Conservation (phyloP, 352 stramenopile genomes). For the Phytophthora megakarya region DNA sequence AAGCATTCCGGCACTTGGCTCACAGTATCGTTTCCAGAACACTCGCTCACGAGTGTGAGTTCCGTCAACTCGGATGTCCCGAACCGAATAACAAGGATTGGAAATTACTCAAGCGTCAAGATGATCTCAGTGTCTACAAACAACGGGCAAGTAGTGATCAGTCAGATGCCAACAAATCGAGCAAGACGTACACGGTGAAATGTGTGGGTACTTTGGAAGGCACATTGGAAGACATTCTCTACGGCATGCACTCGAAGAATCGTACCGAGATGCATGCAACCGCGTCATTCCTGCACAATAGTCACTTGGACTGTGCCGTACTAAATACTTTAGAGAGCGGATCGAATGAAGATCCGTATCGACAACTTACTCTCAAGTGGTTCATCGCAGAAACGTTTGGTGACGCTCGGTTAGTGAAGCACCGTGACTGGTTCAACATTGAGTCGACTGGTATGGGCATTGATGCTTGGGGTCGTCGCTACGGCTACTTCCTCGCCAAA, state of each 20-base stretch:
- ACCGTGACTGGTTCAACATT: slow-evolving; percentile 67
- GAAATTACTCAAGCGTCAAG: slow-evolving; percentile 41
- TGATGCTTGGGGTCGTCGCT: slow-evolving; percentile 40
- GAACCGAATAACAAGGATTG: slow-evolving; percentile 34
- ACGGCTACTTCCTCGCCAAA: slow-evolving; percentile 61
- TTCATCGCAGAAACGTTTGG: slow-evolving; percentile 41
- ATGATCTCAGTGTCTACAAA: slow-evolving; percentile 39
- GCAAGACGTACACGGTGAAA: slow-evolving; percentile 41
- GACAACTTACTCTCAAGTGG: slow-evolving; percentile 58
- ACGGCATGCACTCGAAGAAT: slow-evolving; percentile 49
- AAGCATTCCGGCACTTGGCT: slow-evolving; percentile 36
- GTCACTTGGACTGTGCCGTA: slow-evolving; percentile 50
- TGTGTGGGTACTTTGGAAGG: slow-evolving; percentile 52
- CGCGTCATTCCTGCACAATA: slow-evolving; percentile 36
- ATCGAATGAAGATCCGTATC: slow-evolving; percentile 49
- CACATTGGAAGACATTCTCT: slow-evolving; percentile 58
- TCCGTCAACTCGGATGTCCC: slow-evolving; percentile 27
- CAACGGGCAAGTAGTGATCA: not conserved
- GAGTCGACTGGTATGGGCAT: slow-evolving; percentile 53
- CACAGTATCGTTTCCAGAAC: slow-evolving; percentile 49
- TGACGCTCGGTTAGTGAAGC: slow-evolving; percentile 51
- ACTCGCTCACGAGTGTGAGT: slow-evolving; percentile 48
- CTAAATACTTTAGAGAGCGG: slow-evolving; percentile 45
- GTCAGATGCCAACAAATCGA: not conserved
- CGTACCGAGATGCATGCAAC: slow-evolving; percentile 48